These are phyloP conservation scores for Marasmius sp. DNA, from an alignment of 1,284 basidiomycete genomes.

Conservation along the genomic window DNA sequence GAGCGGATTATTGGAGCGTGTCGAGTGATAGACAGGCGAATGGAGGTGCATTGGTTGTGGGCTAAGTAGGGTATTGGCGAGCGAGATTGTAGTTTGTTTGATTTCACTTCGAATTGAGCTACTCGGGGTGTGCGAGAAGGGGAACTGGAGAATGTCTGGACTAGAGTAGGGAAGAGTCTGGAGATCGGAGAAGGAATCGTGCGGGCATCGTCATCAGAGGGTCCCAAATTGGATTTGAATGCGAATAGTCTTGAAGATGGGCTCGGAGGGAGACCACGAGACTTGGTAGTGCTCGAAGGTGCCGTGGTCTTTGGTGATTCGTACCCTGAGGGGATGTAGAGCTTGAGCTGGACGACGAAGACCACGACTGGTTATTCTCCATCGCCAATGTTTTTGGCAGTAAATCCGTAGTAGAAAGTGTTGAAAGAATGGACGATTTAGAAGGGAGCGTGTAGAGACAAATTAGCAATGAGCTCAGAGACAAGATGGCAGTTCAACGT, in stretches of 20 bases:
- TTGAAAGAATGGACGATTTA: neutral
- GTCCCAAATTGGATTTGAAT: neutral
- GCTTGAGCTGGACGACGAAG: conserved; percentile 18
- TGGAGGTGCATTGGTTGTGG: neutral
- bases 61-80: neutral
- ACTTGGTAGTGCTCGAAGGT: too few relatives aligned
- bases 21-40: neutral
- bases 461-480: neutral
- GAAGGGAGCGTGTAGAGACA: neutral
- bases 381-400: neutral
- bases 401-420: neutral
- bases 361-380: neutral
- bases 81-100: neutral
- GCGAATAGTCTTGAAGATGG: neutral
- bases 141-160: conserved; percentile 7
- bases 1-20: neutral
- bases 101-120: conserved; percentile 28
- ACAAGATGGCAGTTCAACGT: neutral
- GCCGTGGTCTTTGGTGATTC: neutral
- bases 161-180: neutral
- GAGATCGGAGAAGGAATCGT: neutral
- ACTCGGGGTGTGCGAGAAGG: conserved; percentile 23
- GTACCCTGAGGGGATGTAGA: conserved; percentile 19
- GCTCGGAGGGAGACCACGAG: neutral
- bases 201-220: neutral